phyloP scores from a whole-genome alignment of 495 filamentous ascomycete genomes.

The Penicillium egyptiacum region DNA sequence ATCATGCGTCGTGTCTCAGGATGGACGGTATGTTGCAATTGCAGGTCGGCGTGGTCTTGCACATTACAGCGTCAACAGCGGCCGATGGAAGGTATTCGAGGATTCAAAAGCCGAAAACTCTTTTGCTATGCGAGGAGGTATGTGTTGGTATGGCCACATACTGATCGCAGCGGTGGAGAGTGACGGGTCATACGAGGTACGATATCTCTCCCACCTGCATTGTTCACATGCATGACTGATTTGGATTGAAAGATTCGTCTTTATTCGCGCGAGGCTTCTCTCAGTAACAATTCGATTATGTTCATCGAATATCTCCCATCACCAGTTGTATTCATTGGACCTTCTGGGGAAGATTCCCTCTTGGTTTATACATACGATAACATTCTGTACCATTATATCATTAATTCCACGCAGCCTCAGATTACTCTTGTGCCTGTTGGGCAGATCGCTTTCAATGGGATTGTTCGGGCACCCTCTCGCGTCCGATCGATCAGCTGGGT shows the following conservation, averaged over 20 bases:
- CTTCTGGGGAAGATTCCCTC: constrained; percentile 89
- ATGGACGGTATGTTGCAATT: constrained; percentile 92
- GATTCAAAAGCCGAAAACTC: constrained; percentile 79
- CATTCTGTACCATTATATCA: constrained; percentile 90
- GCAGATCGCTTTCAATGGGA: constrained; percentile 94
- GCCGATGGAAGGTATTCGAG: constrained; percentile 92
- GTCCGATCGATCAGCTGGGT: constrained; percentile 96
- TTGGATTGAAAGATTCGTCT: constrained; percentile 63
- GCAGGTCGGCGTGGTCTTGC: constrained; percentile 90
- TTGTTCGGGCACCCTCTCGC: constrained; percentile 87
- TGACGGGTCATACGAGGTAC: constrained; percentile 74
- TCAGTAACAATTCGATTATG: constrained; percentile 71
- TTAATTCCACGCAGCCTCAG: constrained; percentile 64
- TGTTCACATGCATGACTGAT: neutral
- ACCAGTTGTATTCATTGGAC: constrained; percentile 80
- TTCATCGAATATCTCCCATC: constrained; percentile 75
- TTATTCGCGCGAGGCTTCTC: constrained; percentile 80
- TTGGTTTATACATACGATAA: constrained; percentile 98
- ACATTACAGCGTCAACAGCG: constrained; percentile 93
- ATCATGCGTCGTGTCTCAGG: constrained; percentile 78
- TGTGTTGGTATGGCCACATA: constrained; percentile 98
- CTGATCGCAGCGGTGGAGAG: constrained; percentile 91
- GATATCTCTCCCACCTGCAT: constrained; percentile 1
- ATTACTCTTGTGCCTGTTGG: constrained; percentile 87
- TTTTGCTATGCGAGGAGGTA: constrained; percentile 89